Evolutionary conservation across 2,329 filamentous ascomycete genomes (phyloP), one percentile per base, ranked within the genome.

Genomic region (Ascochyta koolunga): DNA sequence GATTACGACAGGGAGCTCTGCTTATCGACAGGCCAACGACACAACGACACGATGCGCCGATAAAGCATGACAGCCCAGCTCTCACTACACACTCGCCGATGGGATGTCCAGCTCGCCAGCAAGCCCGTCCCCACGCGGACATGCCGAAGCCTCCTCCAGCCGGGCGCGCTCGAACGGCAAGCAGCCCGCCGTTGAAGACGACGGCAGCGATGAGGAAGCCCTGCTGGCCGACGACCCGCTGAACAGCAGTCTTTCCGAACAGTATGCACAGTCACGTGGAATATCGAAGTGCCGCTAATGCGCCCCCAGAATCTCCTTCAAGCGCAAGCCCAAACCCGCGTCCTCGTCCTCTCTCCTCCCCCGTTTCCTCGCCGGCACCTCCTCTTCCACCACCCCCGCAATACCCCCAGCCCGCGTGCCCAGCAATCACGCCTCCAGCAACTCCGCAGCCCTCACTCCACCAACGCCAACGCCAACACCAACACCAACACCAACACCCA

Each of bases 301-400:
- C 7, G 4, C 27, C n/a, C 37, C 6, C 37, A 80, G 78, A 24
- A 76, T 89, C 47, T 89, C 88, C 29, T 91, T 91, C 77, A 91
- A 90, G 78, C 86, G 89, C 68, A 88, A 85, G 60, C 82, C 85
- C 62, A 88, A 81, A 56, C 62, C 68, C 77, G 50, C 63, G 16
- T 59, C 69, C 4, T 56, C n/a, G n/a, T n/a, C 72, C 3, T 71
- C 75, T 24, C 74, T 80, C 60, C 68, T 81, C 51, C 74, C 75
- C 42, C 67, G 76, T 50, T 79, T 81, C 67, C 70, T 82, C 58
- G 70, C 76, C 54, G 64, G 63, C 15, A 55, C 55, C 33, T 50
- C 45, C 22, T 19, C 41, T 29, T 51, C 48, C 1, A 19, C 40
- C 39, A 40, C 1, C 51, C 45, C 0, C 51, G 51, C 51, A 44